Evolutionary conservation across 2,329 filamentous ascomycete species (phyloP).

Genomic region (Grosmannia clavigera): DNA sequence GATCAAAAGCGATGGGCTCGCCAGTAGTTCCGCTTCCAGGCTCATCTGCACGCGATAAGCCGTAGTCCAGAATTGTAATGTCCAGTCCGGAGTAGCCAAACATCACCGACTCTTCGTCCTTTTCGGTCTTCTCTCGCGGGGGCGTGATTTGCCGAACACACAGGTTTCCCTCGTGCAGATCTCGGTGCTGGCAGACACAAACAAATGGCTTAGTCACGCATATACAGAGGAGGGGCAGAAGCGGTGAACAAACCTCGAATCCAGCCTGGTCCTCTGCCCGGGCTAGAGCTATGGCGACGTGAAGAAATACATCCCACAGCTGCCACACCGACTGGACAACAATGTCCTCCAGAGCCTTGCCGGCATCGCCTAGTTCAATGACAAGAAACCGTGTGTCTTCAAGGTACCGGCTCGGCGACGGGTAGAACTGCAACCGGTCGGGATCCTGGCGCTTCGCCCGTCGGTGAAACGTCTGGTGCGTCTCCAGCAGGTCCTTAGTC

Average conservation of each 20-base stretch:
- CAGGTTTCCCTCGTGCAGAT: conserved; percentile 53
- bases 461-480: conserved; percentile 46
- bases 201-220: not conserved
- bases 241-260: conserved; percentile 38
- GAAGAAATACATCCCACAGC: conserved; percentile 51
- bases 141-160: conserved; percentile 37
- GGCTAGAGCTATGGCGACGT: conserved; percentile 46
- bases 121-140: conserved; percentile 18
- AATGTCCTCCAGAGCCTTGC: conserved; percentile 46
- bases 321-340: conserved; percentile 34
- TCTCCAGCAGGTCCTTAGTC: conserved; percentile 40
- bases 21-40: conserved; percentile 22
- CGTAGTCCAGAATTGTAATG: conserved; percentile 54
- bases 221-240: not conserved
- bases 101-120: conserved; percentile 20
- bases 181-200: conserved; percentile 37
- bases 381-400: conserved; percentile 47
- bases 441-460: conserved; percentile 42
- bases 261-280: conserved; percentile 43
- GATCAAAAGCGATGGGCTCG: conserved; percentile 36
- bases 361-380: conserved; percentile 52
- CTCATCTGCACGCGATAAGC: conserved; percentile 41
- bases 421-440: conserved; percentile 46
- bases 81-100: conserved; percentile 50
- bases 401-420: conserved; percentile 46